A percentile compares a stretch with the other conserved stretches of the same genome.
phyloP scores from a whole-genome alignment of 1,284 basidiomycete species.

The Sanguinoderma infundibulare region DNA sequence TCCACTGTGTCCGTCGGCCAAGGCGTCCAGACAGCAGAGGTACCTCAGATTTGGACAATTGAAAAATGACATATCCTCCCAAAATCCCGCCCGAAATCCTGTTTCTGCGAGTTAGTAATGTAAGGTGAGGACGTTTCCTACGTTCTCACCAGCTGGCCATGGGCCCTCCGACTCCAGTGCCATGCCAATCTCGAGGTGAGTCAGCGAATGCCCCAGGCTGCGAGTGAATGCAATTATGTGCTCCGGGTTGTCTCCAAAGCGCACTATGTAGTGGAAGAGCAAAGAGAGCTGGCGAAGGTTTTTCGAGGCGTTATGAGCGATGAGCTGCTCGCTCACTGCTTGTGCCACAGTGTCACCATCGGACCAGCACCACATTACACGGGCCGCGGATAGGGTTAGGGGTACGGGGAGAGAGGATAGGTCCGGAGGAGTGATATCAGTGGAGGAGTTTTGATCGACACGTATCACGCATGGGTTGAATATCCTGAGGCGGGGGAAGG shows the following conservation, averaged over 20 bases:
- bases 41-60: background rate
- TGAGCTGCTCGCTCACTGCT: background rate
- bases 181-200: background rate
- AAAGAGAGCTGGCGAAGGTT: background rate
- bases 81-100: background rate
- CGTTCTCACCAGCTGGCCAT: background rate
- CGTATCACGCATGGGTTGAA: background rate
- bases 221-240: background rate
- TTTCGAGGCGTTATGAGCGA: background rate
- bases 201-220: background rate
- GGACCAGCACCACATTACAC: background rate
- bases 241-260: no score
- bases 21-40: background rate
- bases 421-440: background rate
- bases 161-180: background rate
- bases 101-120: background rate
- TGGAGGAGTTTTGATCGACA: background rate
- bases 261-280: background rate
- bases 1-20: background rate
- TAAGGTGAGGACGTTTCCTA: background rate
- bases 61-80: background rate
- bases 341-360: background rate
- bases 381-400: background rate
- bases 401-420: background rate
- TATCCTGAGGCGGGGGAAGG: background rate